Conservation (phyloP, 805 yeast genomes). For the Sugiyamaella marilandica region DNA sequence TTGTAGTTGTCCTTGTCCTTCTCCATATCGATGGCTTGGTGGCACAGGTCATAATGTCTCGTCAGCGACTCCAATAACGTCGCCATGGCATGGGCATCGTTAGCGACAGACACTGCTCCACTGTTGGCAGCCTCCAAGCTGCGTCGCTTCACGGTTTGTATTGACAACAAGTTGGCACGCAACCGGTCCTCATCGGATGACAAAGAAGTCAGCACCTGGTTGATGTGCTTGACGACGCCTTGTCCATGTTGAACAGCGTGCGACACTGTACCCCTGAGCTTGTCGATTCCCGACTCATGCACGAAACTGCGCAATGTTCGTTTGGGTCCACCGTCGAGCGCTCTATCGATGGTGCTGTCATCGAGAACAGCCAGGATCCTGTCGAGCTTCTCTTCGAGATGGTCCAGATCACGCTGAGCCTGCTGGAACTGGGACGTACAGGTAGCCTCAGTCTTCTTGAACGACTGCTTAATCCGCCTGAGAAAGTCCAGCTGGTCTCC, state of each 20-base stretch:
- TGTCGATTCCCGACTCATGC: constrained; percentile 38
- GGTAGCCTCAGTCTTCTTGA: constrained; percentile 18
- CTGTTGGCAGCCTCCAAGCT: constrained; percentile 26
- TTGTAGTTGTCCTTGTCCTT: constrained; percentile 29
- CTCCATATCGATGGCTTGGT: constrained; percentile 40
- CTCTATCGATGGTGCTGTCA: constrained; percentile 34
- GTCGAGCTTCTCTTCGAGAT: constrained; percentile 31
- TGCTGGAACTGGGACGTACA: constrained; percentile 19
- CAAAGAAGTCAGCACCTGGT: constrained; percentile 28
- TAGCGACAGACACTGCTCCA: constrained; percentile 25
- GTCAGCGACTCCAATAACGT: constrained; percentile 65
- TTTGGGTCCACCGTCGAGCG: constrained; percentile 22
- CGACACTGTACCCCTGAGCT: constrained; percentile 27
- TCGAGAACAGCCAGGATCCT: constrained; percentile 34
- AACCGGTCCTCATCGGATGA: constrained; percentile 11
- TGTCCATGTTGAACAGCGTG: constrained; percentile 34
- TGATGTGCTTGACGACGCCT: constrained; percentile 16
- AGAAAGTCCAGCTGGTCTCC: constrained; percentile 45
- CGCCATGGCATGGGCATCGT: constrained; percentile 62
- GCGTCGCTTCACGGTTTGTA: constrained; percentile 18
- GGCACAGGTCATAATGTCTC: constrained; percentile 77
- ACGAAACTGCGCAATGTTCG: constrained; percentile 45
- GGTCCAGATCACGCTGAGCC: constrained; percentile 25
- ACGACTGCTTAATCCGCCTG: constrained; percentile 27
- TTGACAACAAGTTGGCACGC: constrained; percentile 16